A percentile compares a stretch with the other conserved stretches of the same genome.
phyloP scores from a whole-genome alignment of 1,139 yeast genomes.

The Eremothecium sinecaudum region DNA sequence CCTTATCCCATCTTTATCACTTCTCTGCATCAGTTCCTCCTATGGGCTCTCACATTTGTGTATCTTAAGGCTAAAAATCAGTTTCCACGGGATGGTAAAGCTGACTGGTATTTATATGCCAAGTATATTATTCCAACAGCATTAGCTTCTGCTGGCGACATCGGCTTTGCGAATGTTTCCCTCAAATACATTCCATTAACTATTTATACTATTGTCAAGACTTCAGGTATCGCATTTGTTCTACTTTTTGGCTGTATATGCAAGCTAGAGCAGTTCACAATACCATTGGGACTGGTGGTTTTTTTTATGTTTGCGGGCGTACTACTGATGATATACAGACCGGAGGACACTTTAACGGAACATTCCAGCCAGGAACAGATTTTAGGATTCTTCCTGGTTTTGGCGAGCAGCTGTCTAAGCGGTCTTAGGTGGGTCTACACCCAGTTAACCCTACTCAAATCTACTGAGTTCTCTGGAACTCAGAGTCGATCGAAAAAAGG shows the following conservation, averaged over 20 bases:
- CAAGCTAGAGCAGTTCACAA: slow-evolving; percentile 60
- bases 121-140: slow-evolving; percentile 74
- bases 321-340: slow-evolving; percentile 63
- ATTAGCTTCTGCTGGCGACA: slow-evolving; percentile 81
- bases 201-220: slow-evolving; percentile 87
- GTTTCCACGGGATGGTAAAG: slow-evolving; percentile 1
- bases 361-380: slow-evolving; percentile 20
- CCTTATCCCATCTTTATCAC: slow-evolving; percentile 79
- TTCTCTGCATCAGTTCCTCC: slow-evolving; percentile 70
- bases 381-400: slow-evolving; percentile 60
- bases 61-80: slow-evolving; percentile 14
- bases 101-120: slow-evolving; percentile 34
- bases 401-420: slow-evolving; percentile 69
- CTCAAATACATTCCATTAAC: slow-evolving; percentile 70
- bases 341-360: slow-evolving; percentile 27
- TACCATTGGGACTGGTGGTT: slow-evolving; percentile 60
- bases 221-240: slow-evolving; percentile 79
- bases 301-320: slow-evolving; percentile 74
- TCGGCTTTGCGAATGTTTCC: slow-evolving; percentile 84
- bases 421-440: slow-evolving; percentile 95
- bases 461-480: slow-evolving; percentile 38
- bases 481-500: slow-evolving; percentile 4
- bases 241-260: slow-evolving; percentile 76
- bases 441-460: slow-evolving; percentile 61
- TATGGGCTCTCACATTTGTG: slow-evolving; percentile 33